Conservation (phyloP, 1,284 basidiomycete genomes). For the Mycosarcoma mackinlayi region DNA sequence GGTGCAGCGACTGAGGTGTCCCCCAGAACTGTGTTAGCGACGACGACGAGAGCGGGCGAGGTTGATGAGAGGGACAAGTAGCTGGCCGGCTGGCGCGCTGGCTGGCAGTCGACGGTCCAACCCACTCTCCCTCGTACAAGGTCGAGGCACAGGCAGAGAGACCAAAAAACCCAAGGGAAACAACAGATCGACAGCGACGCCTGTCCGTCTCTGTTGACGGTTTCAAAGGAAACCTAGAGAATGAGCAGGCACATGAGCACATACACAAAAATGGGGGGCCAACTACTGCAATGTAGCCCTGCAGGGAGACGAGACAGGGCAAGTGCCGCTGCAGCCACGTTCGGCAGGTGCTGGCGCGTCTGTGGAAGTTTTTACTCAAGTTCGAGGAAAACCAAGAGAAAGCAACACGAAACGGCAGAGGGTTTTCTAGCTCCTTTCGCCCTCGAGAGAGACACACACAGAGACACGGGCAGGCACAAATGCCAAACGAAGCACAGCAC, state of each 20-base stretch:
- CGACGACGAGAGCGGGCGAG: background rate
- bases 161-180: background rate
- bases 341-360: too few relatives aligned
- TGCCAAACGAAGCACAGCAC: background rate
- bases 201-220: constrained; percentile 2
- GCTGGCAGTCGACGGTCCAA: too few relatives aligned
- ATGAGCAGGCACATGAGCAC: constrained; percentile 1
- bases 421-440: background rate
- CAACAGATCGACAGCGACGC: constrained; percentile 2
- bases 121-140: background rate
- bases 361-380: too few relatives aligned
- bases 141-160: background rate
- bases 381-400: background rate
- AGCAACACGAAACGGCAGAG: background rate
- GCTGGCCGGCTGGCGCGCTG: too few relatives aligned
- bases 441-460: background rate
- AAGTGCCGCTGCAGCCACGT: too few relatives aligned
- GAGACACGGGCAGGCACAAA: too few relatives aligned
- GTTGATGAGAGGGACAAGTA: too few relatives aligned
- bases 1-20: background rate
- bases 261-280: too few relatives aligned
- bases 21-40: too few relatives aligned
- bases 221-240: too few relatives aligned
- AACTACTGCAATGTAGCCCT: too few relatives aligned
- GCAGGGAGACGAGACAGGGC: background rate